Base-by-base conservation (phyloP, 805 yeast species). In the Torulaspora maleeae region DNA sequence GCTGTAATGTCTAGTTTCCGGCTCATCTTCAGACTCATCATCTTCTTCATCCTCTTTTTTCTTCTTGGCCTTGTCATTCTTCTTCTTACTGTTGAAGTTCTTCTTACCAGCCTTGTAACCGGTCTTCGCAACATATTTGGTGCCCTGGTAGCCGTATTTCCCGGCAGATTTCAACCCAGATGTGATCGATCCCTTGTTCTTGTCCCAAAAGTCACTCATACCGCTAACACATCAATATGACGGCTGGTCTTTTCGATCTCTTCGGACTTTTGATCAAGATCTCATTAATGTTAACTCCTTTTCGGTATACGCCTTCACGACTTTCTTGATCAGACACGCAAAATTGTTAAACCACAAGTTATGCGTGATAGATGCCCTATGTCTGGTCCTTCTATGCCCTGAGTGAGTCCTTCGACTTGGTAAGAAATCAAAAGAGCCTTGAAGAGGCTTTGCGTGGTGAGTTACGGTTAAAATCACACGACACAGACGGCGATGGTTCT, bases 61-160 rank as follows among this genome's bases (percentile, higher is more conserved):
- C 32, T 45, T 45, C 30, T 47, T 47, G 5, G 33, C 36, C 10
- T 28, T 15, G n/a, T 39, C 46, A 16, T 36, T 48, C 37, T 42
- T 50, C 34, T 54, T 56, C 36, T 46, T 48, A 15, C 44, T 47
- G 29, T 59, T 55, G 39, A 59, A 58, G 20, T 62, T 68, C 41
- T 61, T 65, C 51, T 70, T 69, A 6, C 70, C 68, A 1, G 71
- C 72, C 19, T 61, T 49, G 40, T 69, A 70, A 7, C 75, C 73
- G 1, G 72, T 61, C 50, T 70, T 70, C 5, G 72, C 69, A 1
- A 67, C 72, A 13, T 46, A 60, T 45, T 70, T 71, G 0, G 75
- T 67, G 9, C 74, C 74, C 33, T 62, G 59, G 49, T 59, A 67
- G 12, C 71, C 60, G 27, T 55, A 55, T 39, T 68, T 68, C 2